Evolutionary conservation across 1,139 yeast genomes (phyloP).

Genomic region (Candida tunisiensis): DNA sequence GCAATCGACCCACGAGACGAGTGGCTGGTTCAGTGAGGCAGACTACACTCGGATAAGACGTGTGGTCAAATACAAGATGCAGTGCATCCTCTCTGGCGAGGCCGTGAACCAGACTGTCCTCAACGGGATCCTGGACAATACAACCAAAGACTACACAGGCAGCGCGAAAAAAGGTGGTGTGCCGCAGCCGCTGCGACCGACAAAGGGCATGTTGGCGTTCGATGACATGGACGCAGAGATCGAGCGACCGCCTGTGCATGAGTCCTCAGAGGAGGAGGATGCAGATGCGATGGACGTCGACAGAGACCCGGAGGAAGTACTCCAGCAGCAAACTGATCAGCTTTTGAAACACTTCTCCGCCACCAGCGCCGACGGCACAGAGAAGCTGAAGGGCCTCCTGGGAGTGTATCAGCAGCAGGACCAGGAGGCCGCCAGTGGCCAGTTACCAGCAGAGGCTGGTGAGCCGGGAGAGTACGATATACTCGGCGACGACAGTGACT

Average conservation of each 20-base stretch:
- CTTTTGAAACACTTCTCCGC: slow-evolving; percentile 6
- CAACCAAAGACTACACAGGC: slow-evolving; percentile 15
- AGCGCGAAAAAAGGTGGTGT: slow-evolving; percentile 16
- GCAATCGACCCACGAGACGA: slow-evolving; percentile 17
- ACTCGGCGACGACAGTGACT: neutral
- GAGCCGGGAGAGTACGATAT: neutral
- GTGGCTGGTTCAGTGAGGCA: slow-evolving; percentile 65
- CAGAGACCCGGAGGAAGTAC: slow-evolving; percentile 13
- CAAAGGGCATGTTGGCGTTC: slow-evolving; percentile 5
- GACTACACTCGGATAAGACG: slow-evolving; percentile 49
- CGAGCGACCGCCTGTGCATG: slow-evolving; percentile 4
- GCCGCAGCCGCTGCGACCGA: slow-evolving; percentile 9
- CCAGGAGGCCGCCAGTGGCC: too few relatives aligned
- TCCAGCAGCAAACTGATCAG: slow-evolving; percentile 10
- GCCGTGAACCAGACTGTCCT: slow-evolving; percentile 25
- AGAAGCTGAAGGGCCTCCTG: slow-evolving; percentile 5
- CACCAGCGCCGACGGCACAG: slow-evolving; percentile 4
- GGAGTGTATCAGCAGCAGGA: slow-evolving; percentile 6
- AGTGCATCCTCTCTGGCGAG: slow-evolving; percentile 30
- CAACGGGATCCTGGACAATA: slow-evolving; percentile 27
- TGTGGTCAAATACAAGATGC: slow-evolving; percentile 56
- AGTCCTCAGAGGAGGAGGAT: slow-evolving; percentile 11
- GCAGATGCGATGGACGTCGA: slow-evolving; percentile 17
- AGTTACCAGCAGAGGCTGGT: neutral
- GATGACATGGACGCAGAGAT: slow-evolving; percentile 3